phyloP scores from a whole-genome alignment of 164 flowering plant genomes.

The Santalum album region DNA sequence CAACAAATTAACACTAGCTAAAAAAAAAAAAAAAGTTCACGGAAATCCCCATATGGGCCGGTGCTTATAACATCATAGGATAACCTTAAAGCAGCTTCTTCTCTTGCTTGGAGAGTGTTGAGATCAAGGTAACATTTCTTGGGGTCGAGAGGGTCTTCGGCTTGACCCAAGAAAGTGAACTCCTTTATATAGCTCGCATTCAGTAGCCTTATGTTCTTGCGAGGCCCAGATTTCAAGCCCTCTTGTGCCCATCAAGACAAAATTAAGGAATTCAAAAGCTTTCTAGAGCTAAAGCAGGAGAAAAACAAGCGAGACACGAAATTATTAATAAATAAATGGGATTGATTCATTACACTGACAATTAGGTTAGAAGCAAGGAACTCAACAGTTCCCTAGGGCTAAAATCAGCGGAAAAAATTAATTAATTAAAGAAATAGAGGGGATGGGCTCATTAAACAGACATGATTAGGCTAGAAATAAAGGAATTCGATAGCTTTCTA shows the following conservation, averaged over 20 bases:
- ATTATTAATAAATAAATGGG: no score
- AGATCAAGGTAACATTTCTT: conserved; percentile 66
- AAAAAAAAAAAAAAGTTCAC: neutral
- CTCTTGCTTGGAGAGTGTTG: conserved; percentile 50
- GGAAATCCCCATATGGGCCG: conserved; percentile 1
- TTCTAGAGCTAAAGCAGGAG: conserved; percentile 1
- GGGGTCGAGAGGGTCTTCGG: conserved; percentile 73
- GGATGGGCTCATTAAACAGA: no score
- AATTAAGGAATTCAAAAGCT: conserved; percentile 27
- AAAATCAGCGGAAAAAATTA: neutral
- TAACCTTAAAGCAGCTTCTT: conserved; percentile 77
- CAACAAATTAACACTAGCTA: neutral
- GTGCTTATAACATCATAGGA: neutral
- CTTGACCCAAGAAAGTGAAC: conserved; percentile 52
- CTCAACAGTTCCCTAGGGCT: no score
- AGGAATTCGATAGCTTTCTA: no score
- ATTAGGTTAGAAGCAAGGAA: no score
- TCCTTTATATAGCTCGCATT: conserved; percentile 81
- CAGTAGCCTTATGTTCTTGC: conserved; percentile 53
- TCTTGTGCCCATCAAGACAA: conserved; percentile 44
- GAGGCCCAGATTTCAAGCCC: conserved; percentile 46
- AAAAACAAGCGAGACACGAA: no score
- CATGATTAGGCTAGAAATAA: no score
- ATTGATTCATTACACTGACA: no score
- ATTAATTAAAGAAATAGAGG: no score